Conservation (phyloP, 495 filamentous ascomycete genomes). For the Daldinia grandis region DNA sequence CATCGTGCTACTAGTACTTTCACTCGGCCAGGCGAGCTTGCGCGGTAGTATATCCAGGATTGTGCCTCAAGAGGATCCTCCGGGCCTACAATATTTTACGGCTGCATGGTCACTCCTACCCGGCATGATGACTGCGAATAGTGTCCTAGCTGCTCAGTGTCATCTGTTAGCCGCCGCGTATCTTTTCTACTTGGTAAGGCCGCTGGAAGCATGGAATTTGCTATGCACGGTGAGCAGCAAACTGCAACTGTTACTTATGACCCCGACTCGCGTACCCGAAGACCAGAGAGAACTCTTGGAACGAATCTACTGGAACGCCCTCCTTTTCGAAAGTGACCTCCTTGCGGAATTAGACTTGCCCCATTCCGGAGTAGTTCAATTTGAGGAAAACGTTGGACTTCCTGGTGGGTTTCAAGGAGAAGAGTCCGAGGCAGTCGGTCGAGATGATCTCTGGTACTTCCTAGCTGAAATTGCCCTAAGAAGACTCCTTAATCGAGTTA, state of each 20-base stretch:
- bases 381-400: constrained; percentile 80
- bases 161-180: constrained; percentile 82
- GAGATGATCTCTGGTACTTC: constrained; percentile 86
- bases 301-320: constrained; percentile 83
- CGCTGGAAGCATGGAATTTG: constrained; percentile 82
- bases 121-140: constrained; percentile 79
- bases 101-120: constrained; percentile 81
- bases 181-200: constrained; percentile 81
- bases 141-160: constrained; percentile 77
- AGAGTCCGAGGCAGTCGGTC: constrained; percentile 68
- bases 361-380: constrained; percentile 81
- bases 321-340: constrained; percentile 83
- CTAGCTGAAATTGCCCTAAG: constrained; percentile 81
- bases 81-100: constrained; percentile 80
- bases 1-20: constrained; percentile 79
- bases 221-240: constrained; percentile 82
- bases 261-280: constrained; percentile 71
- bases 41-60: constrained; percentile 77
- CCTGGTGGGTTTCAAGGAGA: constrained; percentile 79
- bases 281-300: constrained; percentile 76
- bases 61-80: constrained; percentile 73
- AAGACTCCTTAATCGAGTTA: constrained; percentile 78
- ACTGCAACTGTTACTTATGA: constrained; percentile 76
- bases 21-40: constrained; percentile 76
- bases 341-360: constrained; percentile 82